A percentile compares a stretch with the other conserved stretches of the same genome.
Evolutionary conservation across 1,284 basidiomycete genomes (phyloP).

Genomic region (Trichosporon sp.): DNA sequence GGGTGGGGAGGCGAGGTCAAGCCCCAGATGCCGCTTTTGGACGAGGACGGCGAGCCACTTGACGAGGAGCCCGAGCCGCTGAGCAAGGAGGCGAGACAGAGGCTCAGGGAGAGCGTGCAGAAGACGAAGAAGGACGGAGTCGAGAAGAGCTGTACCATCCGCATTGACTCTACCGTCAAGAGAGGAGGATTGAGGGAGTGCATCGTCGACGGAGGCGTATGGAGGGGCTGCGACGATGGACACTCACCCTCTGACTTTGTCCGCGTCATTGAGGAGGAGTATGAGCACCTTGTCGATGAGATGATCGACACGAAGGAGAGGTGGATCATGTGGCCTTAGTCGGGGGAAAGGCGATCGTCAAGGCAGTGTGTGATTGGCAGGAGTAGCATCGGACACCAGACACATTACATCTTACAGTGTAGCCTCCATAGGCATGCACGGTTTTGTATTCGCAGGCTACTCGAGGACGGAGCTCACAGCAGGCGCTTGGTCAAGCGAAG

Average conservation of each 20-base stretch:
- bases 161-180: constrained; percentile 55
- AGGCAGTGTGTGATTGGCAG: too few relatives aligned
- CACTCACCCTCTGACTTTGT: constrained; percentile 69
- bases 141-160: constrained; percentile 76
- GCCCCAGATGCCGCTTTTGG: neutral
- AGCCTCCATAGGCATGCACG: too few relatives aligned
- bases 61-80: constrained; percentile 53
- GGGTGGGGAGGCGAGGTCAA: neutral
- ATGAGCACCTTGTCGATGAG: constrained; percentile 23
- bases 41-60: constrained; percentile 7
- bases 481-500: too few relatives aligned
- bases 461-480: too few relatives aligned
- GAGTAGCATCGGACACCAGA: too few relatives aligned
- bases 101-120: constrained; percentile 60
- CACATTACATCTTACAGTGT: too few relatives aligned
- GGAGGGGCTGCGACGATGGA: constrained; percentile 77
- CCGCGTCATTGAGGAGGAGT: constrained; percentile 68
- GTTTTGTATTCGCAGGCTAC: too few relatives aligned
- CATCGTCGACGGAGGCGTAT: constrained; percentile 62
- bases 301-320: neutral
- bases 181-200: constrained; percentile 57
- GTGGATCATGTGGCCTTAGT: neutral
- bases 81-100: constrained; percentile 30
- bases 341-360: too few relatives aligned
- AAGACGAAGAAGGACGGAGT: constrained; percentile 55